Evolutionary conservation across 352 stramenopile species (phyloP).

Genomic region (Globisporangium yorkense): DNA sequence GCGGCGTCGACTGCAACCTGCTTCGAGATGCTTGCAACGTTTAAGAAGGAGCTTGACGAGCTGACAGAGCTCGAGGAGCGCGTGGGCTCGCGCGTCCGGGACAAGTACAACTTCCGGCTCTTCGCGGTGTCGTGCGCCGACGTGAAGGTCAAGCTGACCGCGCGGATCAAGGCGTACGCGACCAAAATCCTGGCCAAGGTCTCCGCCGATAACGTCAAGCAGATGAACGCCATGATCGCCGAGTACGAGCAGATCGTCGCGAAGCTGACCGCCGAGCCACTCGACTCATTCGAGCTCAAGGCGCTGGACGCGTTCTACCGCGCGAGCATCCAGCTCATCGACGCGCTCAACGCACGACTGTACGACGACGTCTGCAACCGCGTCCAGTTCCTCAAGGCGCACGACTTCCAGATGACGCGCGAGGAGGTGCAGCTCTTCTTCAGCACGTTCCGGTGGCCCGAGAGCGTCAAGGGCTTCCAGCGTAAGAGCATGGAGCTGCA

Average conservation of each 20-base stretch:
- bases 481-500: slow-evolving; percentile 90
- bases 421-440: slow-evolving; percentile 91
- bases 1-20: slow-evolving; percentile 11
- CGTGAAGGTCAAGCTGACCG: slow-evolving; percentile 80
- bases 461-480: slow-evolving; percentile 89
- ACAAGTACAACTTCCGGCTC: slow-evolving; percentile 87
- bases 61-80: slow-evolving; percentile 44
- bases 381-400: slow-evolving; percentile 86
- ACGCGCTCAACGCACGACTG: slow-evolving; percentile 67
- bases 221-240: slow-evolving; percentile 82
- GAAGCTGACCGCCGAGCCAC: slow-evolving; percentile 77
- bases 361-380: slow-evolving; percentile 67
- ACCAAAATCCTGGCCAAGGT: slow-evolving; percentile 76
- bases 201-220: slow-evolving; percentile 77
- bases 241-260: slow-evolving; percentile 89
- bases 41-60: slow-evolving; percentile 47
- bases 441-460: slow-evolving; percentile 87
- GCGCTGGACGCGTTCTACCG: slow-evolving; percentile 82
- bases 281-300: slow-evolving; percentile 90
- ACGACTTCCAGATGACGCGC: slow-evolving; percentile 79
- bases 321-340: slow-evolving; percentile 65
- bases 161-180: slow-evolving; percentile 64
- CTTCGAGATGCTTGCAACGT: slow-evolving; percentile 38
- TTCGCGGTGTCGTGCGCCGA: slow-evolving; percentile 87
- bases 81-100: slow-evolving; percentile 45